Evolutionary conservation across 1,284 basidiomycete genomes (phyloP), one percentile per base, ranked within the genome.

Genomic region (Cutaneotrichosporon mucoides): DNA sequence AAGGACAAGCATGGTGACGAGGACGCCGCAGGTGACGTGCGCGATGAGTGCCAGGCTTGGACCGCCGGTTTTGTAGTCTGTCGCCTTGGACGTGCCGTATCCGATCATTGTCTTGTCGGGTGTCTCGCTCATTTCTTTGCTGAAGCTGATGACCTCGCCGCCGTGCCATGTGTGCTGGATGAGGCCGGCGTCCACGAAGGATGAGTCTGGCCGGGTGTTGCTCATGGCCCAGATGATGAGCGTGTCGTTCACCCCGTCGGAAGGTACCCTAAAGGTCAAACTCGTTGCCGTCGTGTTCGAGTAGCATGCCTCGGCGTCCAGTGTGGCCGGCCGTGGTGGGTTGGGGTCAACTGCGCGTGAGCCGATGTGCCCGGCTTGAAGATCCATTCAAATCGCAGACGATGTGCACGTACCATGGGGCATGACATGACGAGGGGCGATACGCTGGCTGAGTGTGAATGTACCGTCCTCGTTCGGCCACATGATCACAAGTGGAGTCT

Each of bases 401-500:
- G 24, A 24, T 24, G 24, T 24, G 12, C 12, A 56, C 67, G 43
- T 51, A 84, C 79, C 16, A 70, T 35, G 80, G 1, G 86, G 86
- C 79, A 81, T 78, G 0, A 76, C 69, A 53, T 84, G 73, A 4
- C 66, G 65, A 2, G 76, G 58, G 0, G 86, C 82, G 33, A 71
- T 72, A 37, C 86, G 81, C 68, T 88, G 86, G 11, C 84, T 86
- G 36, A 87, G 73, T 9, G 84, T 85, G 46, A 85, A 77, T 2
- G 79, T 74, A 6, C 82, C 82, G 62, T 84, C 81, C 10, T 73
- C 70, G 66, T 85, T 85, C 6, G 82, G 76, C 86, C 86, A 88
- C 74, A 84, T 81, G 48, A 88, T 83, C 53, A 87, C 83, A 83
- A 87, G 84, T 0, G 84, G 82, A 9, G 81, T 77, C 60, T 79